These are phyloP conservation scores for Parietaria judaica DNA, from an alignment of 306 rosid genomes.

Conservation along the genomic window DNA sequence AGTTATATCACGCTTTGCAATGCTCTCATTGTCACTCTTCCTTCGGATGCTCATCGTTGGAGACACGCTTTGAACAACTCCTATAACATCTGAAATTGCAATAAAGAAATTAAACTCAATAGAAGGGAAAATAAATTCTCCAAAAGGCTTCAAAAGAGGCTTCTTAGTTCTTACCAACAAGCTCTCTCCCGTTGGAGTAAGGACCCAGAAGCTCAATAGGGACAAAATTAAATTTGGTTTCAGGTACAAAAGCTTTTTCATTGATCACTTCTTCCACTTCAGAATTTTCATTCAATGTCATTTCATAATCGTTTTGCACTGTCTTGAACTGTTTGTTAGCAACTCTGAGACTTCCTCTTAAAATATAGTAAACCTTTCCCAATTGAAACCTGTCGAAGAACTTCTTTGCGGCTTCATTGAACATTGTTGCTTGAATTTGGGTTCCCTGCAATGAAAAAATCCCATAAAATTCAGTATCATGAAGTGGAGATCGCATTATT, in stretches of 20 bases:
- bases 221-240: conserved; percentile 65
- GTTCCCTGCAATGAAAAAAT: conserved; percentile 64
- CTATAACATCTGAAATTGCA: conserved; percentile 57
- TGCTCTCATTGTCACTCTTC: conserved; percentile 63
- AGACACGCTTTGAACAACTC: conserved; percentile 80
- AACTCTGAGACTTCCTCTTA: conserved; percentile 68
- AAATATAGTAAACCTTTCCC: conserved; percentile 86
- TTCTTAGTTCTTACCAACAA: conserved; percentile 88
- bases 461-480: conserved; percentile 3
- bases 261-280: conserved; percentile 77
- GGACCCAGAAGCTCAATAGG: conserved; percentile 84
- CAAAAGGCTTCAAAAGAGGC: background rate
- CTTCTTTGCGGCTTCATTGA: conserved; percentile 80
- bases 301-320: conserved; percentile 84
- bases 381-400: conserved; percentile 67
- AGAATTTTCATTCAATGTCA: conserved; percentile 79
- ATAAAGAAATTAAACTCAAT: background rate
- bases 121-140: background rate
- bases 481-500: no score
- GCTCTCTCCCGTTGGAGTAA: conserved; percentile 52
- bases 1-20: conserved; percentile 88
- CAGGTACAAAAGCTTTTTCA: conserved; percentile 70
- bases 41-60: conserved; percentile 80
- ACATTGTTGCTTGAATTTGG: conserved; percentile 97
- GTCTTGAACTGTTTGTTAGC: conserved; percentile 90